Evolutionary conservation across 768 basidiomycete species (phyloP), one percentile per base, ranked within the genome.

Genomic region (Hemileccinum rubropunctum): DNA sequence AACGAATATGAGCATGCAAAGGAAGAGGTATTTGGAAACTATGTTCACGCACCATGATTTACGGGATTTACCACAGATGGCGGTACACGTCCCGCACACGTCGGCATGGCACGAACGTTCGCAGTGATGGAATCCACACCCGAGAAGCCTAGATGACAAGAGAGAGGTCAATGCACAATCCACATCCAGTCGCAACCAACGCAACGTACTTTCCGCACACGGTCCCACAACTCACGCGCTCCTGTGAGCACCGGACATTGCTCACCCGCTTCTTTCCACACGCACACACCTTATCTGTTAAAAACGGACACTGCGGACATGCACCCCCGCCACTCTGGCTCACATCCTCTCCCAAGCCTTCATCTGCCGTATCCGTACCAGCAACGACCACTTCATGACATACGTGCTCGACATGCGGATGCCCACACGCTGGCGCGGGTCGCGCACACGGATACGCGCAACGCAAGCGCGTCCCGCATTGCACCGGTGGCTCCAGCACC

Each of bases 101-200:
- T 85, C 91, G 3, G 76, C 72, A 61, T 99, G 97, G 66, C 97
- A 99, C 0, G 77, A 60, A 48, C 83, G 78, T 51, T 87, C 83
- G 65, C 97, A 99, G 13, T 77, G 82, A 65, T 99, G 97, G 63
- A 86, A 92, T 2, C 95, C 97, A 60, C 97, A 99, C 0, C 70
- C 70, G 48, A 98, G 71, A 3, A 87, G 67, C 53, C 83, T 86
- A 47, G 2, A n/a, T n/a, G n/a, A n/a, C n/a, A n/a, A n/a, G 17
- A 33, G 18, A 18, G 15, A 45, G 5, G 20, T 13, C 8, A 28
- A 47, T 0, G 20, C 54, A 23, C 18, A 48, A 28, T 5, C 7
- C 17, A 10, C 2, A 1, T 33, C 18, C 28, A 46, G 12, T 13
- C 2, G 23, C 6, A 15, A 20, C 5, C 15, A 40, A 32, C 28